Percentiles rank a stretch among this genome's conserved stretches.
phyloP scores from a whole-genome alignment of 1,284 basidiomycete species.

The Rhodotorula sp. region DNA sequence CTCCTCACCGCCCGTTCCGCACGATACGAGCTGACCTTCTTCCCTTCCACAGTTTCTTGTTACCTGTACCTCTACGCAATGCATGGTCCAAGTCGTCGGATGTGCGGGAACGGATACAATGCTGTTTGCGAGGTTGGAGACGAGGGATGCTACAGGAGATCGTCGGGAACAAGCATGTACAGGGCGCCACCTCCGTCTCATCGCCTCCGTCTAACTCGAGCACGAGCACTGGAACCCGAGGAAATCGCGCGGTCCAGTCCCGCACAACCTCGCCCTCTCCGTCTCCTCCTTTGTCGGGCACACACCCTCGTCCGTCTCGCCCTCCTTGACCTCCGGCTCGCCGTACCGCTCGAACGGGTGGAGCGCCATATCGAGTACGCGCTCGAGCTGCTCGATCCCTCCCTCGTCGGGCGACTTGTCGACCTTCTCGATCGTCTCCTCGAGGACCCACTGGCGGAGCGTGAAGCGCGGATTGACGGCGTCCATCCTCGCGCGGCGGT shows the following conservation, averaged over 20 bases:
- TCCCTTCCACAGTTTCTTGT: background rate
- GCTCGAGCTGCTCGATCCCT: conserved; percentile 56
- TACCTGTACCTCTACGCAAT: background rate
- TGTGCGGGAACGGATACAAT: background rate
- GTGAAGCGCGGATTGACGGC: conserved; percentile 80
- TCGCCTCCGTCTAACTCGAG: conserved; percentile 11
- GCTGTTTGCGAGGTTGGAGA: too few relatives aligned
- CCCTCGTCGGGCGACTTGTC: conserved; percentile 48
- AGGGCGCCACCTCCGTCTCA: background rate
- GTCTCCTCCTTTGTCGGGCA: conserved; percentile 59
- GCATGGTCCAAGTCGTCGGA: conserved; percentile 27
- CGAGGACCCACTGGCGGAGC: conserved; percentile 85
- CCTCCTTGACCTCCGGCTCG: conserved; percentile 56
- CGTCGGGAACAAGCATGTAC: background rate
- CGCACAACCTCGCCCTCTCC: conserved; percentile 74
- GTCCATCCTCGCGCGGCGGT: conserved; percentile 54
- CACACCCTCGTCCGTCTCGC: conserved; percentile 46
- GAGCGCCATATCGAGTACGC: conserved; percentile 78
- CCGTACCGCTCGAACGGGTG: conserved; percentile 78
- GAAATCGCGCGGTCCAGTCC: conserved; percentile 68
- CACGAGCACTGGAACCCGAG: conserved; percentile 92
- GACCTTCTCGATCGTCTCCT: conserved; percentile 75
- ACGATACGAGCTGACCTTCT: background rate
- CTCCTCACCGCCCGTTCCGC: too few relatives aligned
- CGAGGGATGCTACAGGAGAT: background rate